Evolutionary conservation across 441 rosid species (phyloP).

Genomic region (Sinapis alba): DNA sequence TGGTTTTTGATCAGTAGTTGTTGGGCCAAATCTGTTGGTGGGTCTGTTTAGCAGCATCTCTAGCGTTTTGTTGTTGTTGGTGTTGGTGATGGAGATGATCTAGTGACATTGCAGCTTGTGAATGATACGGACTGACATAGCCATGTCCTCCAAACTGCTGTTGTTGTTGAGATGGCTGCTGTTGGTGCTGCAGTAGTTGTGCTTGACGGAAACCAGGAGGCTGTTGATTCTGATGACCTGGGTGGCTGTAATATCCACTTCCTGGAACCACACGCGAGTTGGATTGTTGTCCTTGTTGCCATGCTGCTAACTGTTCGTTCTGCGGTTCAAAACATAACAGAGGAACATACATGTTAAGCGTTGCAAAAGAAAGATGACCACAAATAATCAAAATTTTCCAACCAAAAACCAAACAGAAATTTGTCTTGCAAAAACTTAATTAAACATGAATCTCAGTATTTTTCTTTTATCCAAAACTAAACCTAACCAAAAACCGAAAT

Average conservation of each 20-base stretch:
- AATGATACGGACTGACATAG: slow-evolving; percentile 79
- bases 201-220: slow-evolving; percentile 75
- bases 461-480: background rate
- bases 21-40: slow-evolving; percentile 80
- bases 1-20: slow-evolving; percentile 56
- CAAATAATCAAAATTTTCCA: background rate
- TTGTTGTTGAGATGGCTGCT: slow-evolving; percentile 25
- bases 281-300: slow-evolving; percentile 69
- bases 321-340: slow-evolving; percentile 28
- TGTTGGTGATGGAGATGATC: slow-evolving; percentile 67
- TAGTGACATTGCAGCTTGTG: slow-evolving; percentile 64
- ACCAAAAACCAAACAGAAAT: background rate
- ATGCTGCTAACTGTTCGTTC: slow-evolving; percentile 83
- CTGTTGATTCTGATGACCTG: slow-evolving; percentile 91
- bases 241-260: slow-evolving; percentile 81
- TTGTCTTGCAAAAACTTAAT: background rate
- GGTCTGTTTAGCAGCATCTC: slow-evolving; percentile 70
- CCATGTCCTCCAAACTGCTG: slow-evolving; percentile 67
- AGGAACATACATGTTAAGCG: background rate
- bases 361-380: background rate
- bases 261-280: slow-evolving; percentile 72
- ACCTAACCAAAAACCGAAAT: background rate
- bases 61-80: slow-evolving; percentile 68
- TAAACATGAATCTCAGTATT: background rate
- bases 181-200: slow-evolving; percentile 65